A percentile compares a stretch with the other conserved stretches of the same genome.
These are phyloP conservation scores for Leucocoprinus sp. DNA, from an alignment of 768 basidiomycete genomes.

Conservation along the genomic window DNA sequence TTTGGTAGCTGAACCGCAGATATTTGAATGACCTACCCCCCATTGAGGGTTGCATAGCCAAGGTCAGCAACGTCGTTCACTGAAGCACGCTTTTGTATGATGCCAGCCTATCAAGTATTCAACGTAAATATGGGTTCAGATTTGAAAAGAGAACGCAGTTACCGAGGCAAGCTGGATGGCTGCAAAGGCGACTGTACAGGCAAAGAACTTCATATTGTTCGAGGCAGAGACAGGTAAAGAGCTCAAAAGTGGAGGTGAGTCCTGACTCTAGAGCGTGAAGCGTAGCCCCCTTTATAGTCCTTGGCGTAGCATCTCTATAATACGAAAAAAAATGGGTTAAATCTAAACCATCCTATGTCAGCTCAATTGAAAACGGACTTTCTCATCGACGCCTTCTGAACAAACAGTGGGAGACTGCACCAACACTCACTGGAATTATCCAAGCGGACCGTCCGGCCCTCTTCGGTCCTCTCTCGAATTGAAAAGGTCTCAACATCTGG, in stretches of 20 bases:
- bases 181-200: conserved; percentile 24
- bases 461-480: background rate
- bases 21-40: conserved; percentile 22
- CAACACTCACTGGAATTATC: background rate
- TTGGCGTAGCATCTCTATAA: background rate
- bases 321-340: background rate
- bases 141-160: background rate
- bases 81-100: conserved; percentile 25
- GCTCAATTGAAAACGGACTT: background rate
- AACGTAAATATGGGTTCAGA: background rate
- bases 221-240: background rate
- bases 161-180: conserved; percentile 24
- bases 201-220: conserved; percentile 25
- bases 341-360: background rate
- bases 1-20: background rate
- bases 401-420: background rate
- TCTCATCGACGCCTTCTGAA: conserved; percentile 9
- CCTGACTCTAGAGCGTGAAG: background rate
- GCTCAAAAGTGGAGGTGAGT: conserved; percentile 5
- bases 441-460: conserved; percentile 10
- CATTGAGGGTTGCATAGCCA: conserved; percentile 32
- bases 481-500: background rate
- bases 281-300: conserved; percentile 4
- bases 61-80: conserved; percentile 28
- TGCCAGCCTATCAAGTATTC: background rate